Base-by-base conservation (phyloP, 2,329 filamentous ascomycete species). In the Epichloe hybrida region DNA sequence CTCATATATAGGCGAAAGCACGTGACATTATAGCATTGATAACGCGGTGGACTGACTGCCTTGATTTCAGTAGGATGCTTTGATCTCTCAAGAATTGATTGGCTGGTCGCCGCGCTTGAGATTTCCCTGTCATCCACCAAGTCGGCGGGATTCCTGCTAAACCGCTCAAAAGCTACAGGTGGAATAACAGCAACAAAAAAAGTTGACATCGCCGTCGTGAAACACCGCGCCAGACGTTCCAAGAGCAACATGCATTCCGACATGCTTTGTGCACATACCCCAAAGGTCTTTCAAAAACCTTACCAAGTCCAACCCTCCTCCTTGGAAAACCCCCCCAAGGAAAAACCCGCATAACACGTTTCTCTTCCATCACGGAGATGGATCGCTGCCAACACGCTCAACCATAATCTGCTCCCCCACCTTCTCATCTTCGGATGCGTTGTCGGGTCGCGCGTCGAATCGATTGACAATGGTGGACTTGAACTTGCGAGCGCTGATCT, bases 401-500 rank as follows among this genome's bases (percentile, higher is more conserved):
- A 56, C 50, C 52, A 54, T 53, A 40, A 52, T 49, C 17, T 45
- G 41, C 48, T 54, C 51, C 7, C 39, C 5, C 31, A 17, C 31
- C 52, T 61, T 64, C 15, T 64, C 61, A 34, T 57, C 58, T 5
- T 51, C 49, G 3, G 42, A 49, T 6, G 36, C 35, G 4, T 42
- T 42, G 7, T 53, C 50, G 17, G 54, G 48, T 27, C 52, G 46
- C 1, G 54, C 56, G 49, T 62, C 62, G 5, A 66, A 5, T 2
- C 57, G 47, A 49, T 61, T 62, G 34, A 69, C 56, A n/a, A 57
- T 46, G 0, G 65, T 63, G 5, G 54, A 57, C 52, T 58, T 60
- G 49, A 72, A 75, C 52, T 70, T 68, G 53, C 71, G 63, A 1
- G 73, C 70, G 21, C 66, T 60, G 9, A 72, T 60, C 9, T 60